phyloP scores from a whole-genome alignment of 768 basidiomycete species.

The Chalciporus piperatus region DNA sequence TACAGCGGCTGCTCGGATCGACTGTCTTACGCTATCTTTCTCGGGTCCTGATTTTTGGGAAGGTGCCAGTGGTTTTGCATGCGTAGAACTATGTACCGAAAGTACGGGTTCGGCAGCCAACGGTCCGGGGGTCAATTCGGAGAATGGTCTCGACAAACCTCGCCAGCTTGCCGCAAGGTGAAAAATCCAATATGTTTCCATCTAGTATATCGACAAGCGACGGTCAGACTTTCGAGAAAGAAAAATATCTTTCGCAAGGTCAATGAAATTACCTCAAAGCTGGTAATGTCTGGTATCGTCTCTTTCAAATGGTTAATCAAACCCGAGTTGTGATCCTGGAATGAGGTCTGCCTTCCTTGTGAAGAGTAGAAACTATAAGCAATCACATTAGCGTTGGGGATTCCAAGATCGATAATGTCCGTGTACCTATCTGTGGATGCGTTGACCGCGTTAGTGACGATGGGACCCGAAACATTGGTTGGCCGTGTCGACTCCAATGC shows the following conservation, averaged over 20 bases:
- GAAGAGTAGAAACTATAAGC: conserved; percentile 75
- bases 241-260: background rate
- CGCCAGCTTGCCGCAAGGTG: conserved; percentile 76
- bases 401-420: background rate
- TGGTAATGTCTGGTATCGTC: conserved; percentile 52
- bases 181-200: conserved; percentile 82
- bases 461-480: conserved; percentile 28
- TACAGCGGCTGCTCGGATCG: conserved; percentile 72
- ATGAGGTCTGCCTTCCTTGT: conserved; percentile 79
- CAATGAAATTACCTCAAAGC: conserved; percentile 57
- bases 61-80: conserved; percentile 9
- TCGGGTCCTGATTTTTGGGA: background rate
- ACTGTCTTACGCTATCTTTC: conserved; percentile 7
- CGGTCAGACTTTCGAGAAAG: conserved; percentile 1
- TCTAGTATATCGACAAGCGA: conserved; percentile 42
- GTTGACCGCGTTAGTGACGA: conserved; percentile 51
- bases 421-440: conserved; percentile 79
- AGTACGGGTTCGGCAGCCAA: conserved; percentile 44
- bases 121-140: conserved; percentile 37
- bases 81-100: conserved; percentile 21
- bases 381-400: conserved; percentile 6
- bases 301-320: conserved; percentile 56
- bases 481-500: conserved; percentile 48
- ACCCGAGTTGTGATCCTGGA: conserved; percentile 67
- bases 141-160: conserved; percentile 26